Percentiles rank a stretch among this genome's conserved stretches.
phyloP scores from a whole-genome alignment of 1,139 yeast genomes.

The Lodderomyces beijingensis region DNA sequence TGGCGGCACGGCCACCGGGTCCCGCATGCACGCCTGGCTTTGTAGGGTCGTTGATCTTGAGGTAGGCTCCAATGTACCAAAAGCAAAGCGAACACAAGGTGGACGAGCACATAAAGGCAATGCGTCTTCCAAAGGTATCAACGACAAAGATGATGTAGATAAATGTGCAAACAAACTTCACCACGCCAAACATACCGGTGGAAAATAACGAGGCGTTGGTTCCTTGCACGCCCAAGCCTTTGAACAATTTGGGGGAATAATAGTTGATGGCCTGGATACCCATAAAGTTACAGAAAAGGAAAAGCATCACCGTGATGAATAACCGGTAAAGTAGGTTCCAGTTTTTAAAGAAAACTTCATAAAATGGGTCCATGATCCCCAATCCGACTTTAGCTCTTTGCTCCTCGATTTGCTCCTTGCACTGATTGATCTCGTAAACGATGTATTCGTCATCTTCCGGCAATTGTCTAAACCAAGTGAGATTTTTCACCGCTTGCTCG shows the following conservation, averaged over 20 bases:
- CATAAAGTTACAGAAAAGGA: slow-evolving; percentile 40
- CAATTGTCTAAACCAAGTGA: slow-evolving; percentile 36
- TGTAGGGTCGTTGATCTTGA: slow-evolving; percentile 36
- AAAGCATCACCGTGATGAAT: slow-evolving; percentile 30
- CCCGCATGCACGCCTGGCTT: slow-evolving; percentile 32
- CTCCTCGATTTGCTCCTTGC: slow-evolving; percentile 22
- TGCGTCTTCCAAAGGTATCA: slow-evolving; percentile 36
- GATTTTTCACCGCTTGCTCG: slow-evolving; percentile 32
- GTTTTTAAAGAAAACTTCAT: slow-evolving; percentile 29
- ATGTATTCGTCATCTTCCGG: slow-evolving; percentile 37
- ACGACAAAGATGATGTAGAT: slow-evolving; percentile 35
- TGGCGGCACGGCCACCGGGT: slow-evolving; percentile 42
- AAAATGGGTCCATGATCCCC: slow-evolving; percentile 36
- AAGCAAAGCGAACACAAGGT: slow-evolving; percentile 35
- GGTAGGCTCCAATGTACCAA: slow-evolving; percentile 42
- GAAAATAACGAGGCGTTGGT: slow-evolving; percentile 37
- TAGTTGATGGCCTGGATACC: slow-evolving; percentile 46
- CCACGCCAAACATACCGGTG: slow-evolving; percentile 43
- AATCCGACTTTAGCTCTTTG: slow-evolving; percentile 32
- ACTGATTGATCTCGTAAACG: slow-evolving; percentile 31
- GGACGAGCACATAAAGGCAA: slow-evolving; percentile 37
- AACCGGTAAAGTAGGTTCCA: slow-evolving; percentile 27
- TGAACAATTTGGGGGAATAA: slow-evolving; percentile 41
- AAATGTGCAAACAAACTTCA: slow-evolving; percentile 35
- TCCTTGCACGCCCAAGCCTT: slow-evolving; percentile 36